These are phyloP conservation scores for Juncus effusus DNA, from an alignment of 176 grass and related monocot genomes.

Conservation along the genomic window DNA sequence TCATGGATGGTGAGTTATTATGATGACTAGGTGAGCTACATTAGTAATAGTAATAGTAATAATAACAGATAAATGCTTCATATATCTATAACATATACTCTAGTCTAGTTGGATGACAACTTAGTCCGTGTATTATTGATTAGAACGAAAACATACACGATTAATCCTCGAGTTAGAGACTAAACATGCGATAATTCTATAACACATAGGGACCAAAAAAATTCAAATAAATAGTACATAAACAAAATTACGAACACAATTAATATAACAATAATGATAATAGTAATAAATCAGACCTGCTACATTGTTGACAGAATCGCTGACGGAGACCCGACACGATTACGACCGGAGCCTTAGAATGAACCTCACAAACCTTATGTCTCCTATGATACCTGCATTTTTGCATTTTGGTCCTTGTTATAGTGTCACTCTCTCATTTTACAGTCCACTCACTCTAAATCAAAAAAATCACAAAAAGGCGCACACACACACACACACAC, in stretches of 20 bases:
- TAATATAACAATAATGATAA: too few species aligned
- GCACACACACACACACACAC: conserved; percentile 1
- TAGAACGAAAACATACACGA: too few species aligned
- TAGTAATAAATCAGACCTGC: conserved; percentile 40
- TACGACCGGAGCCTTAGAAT: conserved; percentile 66
- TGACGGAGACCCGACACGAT: conserved; percentile 81
- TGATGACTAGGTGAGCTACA: neutral
- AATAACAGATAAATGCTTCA: too few species aligned
- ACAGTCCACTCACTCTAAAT: neutral
- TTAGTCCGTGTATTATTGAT: too few species aligned
- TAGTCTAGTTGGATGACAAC: too few species aligned
- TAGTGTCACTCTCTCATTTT: conserved; percentile 1
- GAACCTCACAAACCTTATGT: conserved; percentile 91
- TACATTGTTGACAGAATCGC: conserved; percentile 99
- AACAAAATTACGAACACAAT: too few species aligned
- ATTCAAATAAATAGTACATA: neutral
- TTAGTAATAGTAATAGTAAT: neutral
- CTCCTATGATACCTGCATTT: conserved; percentile 53
- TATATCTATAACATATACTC: too few species aligned
- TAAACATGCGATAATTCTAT: too few species aligned
- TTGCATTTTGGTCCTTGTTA: conserved; percentile 3
- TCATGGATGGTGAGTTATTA: neutral
- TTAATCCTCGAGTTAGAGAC: too few species aligned
- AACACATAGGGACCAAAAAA: neutral
- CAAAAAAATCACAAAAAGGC: conserved; percentile 2